These are phyloP conservation scores for Sanguinoderma infundibulare DNA, from an alignment of 1,284 basidiomycete genomes.

Conservation along the genomic window DNA sequence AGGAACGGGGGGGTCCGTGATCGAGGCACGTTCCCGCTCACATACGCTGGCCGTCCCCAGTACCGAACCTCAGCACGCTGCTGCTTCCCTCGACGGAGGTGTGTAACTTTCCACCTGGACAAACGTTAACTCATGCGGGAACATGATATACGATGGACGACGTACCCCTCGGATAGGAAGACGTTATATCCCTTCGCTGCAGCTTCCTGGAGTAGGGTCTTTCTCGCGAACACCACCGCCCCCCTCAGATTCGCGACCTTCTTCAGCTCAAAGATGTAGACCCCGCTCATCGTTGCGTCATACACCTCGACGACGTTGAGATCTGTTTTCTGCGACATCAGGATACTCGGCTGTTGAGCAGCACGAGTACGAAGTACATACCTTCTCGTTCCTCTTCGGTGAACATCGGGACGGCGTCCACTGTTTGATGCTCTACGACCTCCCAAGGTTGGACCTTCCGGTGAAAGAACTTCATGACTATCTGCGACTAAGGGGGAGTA, in stretches of 20 bases:
- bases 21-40: constrained; percentile 48
- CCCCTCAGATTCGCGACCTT: constrained; percentile 45
- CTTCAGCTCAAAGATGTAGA: constrained; percentile 61
- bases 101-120: constrained; percentile 68
- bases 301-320: constrained; percentile 59
- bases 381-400: constrained; percentile 55
- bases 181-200: constrained; percentile 63
- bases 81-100: constrained; percentile 62
- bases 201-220: constrained; percentile 63
- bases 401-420: constrained; percentile 68
- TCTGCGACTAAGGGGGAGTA: neutral
- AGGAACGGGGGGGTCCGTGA: constrained; percentile 67
- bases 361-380: constrained; percentile 32
- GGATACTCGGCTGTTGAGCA: neutral
- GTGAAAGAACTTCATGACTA: constrained; percentile 46
- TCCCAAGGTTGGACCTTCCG: constrained; percentile 71
- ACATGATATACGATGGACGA: neutral
- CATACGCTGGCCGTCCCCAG: constrained; percentile 64
- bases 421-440: constrained; percentile 66
- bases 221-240: constrained; percentile 64
- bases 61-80: constrained; percentile 73
- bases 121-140: neutral
- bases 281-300: constrained; percentile 55
- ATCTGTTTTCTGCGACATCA: constrained; percentile 44
- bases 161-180: constrained; percentile 70